Base-by-base conservation (phyloP, 208 protist species). In the Angomonas ambiguus region DNA sequence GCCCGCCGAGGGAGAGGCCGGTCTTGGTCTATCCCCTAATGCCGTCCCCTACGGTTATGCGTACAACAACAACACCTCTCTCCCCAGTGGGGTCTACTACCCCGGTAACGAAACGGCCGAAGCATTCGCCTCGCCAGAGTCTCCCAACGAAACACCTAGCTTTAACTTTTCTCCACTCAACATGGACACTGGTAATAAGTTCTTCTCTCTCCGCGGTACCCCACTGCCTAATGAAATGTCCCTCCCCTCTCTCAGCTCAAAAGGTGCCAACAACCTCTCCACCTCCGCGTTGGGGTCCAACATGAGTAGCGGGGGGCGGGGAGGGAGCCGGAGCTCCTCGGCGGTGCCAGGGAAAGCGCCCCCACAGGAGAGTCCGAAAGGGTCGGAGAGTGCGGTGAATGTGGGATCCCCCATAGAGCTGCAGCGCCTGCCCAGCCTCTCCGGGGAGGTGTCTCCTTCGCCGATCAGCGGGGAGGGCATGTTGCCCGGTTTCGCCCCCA, bases 71-170 rank as follows among this genome's bases (percentile, higher is more conserved):
- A 42, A 30, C 53, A 27, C 22, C 56, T 62, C 56, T 22, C 35
- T 62, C 5, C 56, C 56, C 3, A 62, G 56, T 42, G 56, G 56
- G 16, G 56, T 18, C 56, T 33, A 42, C 56, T 62, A 62, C 31
- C 28, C 30, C n/a, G 4, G 11, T 11, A 27, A 38, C 30, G 1
- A 8, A 22, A 16, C 31, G 2, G 28, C 24, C 31, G 56, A 22
- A 10, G 33, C 24, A 10, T 32, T 42, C 56, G 22, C 56, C 56
- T 13, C 45, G 31, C 11, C 56, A 8, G 20, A 24, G 51, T 58
- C 51, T 2, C 51, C 51, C 25, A 30, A n/a, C 25, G 25, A 10
- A 4, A 58, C 51, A 4, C 35, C 35, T 41, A 41, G 35, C 35
- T 41, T 41, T 41, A 41, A 41, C 45, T 53, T 24, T 24, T 24